Conservation (phyloP, 441 rosid species). For the Erodium moschatum region DNA sequence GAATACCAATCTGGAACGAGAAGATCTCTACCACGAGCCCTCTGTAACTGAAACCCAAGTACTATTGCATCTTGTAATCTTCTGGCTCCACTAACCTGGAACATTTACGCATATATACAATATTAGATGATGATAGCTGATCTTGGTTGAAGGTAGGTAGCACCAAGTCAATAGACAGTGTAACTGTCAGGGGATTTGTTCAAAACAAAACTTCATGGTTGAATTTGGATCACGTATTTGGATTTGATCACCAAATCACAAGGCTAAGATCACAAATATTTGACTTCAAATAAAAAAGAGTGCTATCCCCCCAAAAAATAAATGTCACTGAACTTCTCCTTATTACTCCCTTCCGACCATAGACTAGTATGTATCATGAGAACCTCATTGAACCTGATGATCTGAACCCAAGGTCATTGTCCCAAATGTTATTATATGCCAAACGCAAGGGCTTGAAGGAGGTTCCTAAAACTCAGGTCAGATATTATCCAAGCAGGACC, state of each 20-base stretch:
- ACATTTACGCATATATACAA: constrained; percentile 10
- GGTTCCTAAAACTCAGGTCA: neutral
- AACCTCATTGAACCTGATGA: neutral
- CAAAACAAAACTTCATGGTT: neutral
- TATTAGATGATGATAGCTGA: neutral
- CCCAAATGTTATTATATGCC: neutral
- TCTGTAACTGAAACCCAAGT: constrained; percentile 93
- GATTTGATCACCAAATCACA: neutral
- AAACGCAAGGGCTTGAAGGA: neutral
- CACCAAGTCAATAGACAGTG: neutral
- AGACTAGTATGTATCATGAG: neutral
- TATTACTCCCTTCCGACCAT: neutral
- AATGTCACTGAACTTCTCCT: neutral
- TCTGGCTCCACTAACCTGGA: constrained; percentile 88
- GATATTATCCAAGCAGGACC: neutral
- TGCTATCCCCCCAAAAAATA: neutral
- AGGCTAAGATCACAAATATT: neutral
- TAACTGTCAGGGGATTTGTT: neutral
- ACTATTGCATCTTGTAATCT: constrained; percentile 96
- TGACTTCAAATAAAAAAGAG: neutral
- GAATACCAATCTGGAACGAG: constrained; percentile 98
- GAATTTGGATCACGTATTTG: neutral
- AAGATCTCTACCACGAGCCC: constrained; percentile 85
- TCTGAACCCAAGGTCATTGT: neutral
- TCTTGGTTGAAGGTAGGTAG: constrained; percentile 1